These are phyloP conservation scores for Grosmannia clavigera DNA, from an alignment of 2,329 filamentous ascomycete genomes.

Conservation along the genomic window DNA sequence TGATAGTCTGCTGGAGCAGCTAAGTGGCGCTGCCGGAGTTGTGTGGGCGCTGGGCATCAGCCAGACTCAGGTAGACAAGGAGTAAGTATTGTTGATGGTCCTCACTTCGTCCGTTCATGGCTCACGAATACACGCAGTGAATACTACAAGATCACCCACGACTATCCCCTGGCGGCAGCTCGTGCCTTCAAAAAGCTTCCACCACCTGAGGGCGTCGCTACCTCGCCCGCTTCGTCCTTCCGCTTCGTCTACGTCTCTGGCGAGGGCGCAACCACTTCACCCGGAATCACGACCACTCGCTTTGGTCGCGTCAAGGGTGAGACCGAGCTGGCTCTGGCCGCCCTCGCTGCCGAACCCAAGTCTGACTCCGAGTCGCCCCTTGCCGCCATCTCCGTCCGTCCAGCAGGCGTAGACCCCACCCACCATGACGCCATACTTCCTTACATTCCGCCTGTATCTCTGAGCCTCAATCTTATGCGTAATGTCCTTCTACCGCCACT, in stretches of 20 bases:
- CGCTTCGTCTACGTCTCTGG: conserved; percentile 63
- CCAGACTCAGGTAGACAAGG: conserved; percentile 43
- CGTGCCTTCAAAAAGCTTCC: conserved; percentile 28
- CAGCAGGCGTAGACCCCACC: conserved; percentile 42
- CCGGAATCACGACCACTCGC: conserved; percentile 39
- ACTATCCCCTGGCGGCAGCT: conserved; percentile 41
- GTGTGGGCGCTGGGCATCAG: conserved; percentile 65
- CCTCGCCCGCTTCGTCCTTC: conserved; percentile 25
- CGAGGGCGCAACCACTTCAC: conserved; percentile 28
- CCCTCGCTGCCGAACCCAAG: conserved; percentile 22
- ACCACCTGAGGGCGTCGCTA: conserved; percentile 5
- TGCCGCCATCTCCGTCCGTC: conserved; percentile 43
- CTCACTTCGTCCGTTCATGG: not conserved
- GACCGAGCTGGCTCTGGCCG: conserved; percentile 46
- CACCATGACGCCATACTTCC: conserved; percentile 28
- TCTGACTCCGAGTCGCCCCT: conserved; percentile 24
- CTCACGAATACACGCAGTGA: conserved; percentile 25
- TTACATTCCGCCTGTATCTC: conserved; percentile 25
- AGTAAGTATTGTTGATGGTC: conserved; percentile 27
- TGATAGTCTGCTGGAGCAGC: conserved; percentile 39
- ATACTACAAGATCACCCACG: conserved; percentile 56
- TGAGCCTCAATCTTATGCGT: not conserved
- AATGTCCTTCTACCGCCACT: conserved; percentile 17
- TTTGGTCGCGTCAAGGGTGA: conserved; percentile 57
- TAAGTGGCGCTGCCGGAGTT: conserved; percentile 53